Base-by-base conservation (phyloP, 2,329 filamentous ascomycete genomes). In the Colletotrichum nymphaeae region DNA sequence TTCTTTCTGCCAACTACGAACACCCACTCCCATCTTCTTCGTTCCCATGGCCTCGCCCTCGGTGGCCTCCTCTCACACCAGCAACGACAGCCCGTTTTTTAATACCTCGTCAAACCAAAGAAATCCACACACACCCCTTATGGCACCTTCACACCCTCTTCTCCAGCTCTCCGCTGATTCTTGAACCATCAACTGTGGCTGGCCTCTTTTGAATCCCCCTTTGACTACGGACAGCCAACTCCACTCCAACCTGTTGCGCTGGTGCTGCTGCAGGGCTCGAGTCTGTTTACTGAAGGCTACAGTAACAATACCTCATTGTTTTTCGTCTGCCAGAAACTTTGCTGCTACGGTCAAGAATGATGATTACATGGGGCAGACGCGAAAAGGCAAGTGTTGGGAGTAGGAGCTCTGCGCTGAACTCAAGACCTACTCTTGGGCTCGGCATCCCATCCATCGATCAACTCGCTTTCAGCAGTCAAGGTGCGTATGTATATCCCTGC, bases 221-320 rank as follows among this genome's bases (percentile, higher is more conserved):
- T 35, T 19, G 11, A 30, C 19, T 30, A 16, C 24, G 24, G 12
- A 12, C 37, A 53, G 26, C 32, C 60, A 49, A 32, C 19, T n/a
- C 60, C 60, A 52, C 26, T n/a, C 46, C 60, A n/a, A 63, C 5
- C 7, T 16, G 24, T 14, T 35, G 46, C 62, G 46, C 24, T 35
- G 60, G 46, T 53, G 60, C 28, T 53, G 60, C 60, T 53, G 60
- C 28, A 53, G 52, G 32, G 60, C 26, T 46, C 60, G 28, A 49
- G 24, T 46, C 35, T 49, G 24, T 62, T 14, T 30, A 46, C 9
- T 24, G 19, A 46, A 62, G 24, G 37, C 16, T 42, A 26, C 37
- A 46, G 59, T 26, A 30, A 16, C 37, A 35, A 24, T 53, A 24
- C 26, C 12, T 53, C n/a, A 11, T 19, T 53, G 11, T 35, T 53